Percentiles rank a stretch among this genome's conserved stretches.
These are phyloP conservation scores for Saccharata proteae DNA, from an alignment of 2,329 filamentous ascomycete genomes.

Conservation along the genomic window DNA sequence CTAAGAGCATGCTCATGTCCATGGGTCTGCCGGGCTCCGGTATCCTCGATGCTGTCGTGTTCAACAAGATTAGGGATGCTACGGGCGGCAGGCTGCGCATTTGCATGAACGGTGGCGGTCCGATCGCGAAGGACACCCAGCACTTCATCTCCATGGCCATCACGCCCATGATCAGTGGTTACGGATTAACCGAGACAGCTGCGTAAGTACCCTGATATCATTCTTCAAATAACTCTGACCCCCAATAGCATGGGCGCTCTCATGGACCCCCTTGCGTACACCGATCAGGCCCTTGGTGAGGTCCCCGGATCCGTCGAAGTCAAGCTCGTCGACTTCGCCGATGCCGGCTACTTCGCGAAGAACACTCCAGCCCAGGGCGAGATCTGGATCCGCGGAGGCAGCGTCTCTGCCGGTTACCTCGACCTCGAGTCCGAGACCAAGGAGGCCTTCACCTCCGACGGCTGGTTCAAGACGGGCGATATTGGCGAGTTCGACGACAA, in stretches of 20 bases:
- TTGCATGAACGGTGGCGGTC: constrained; percentile 88
- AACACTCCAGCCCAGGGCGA: constrained; percentile 77
- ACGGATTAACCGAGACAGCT: constrained; percentile 87
- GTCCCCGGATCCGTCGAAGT: constrained; percentile 67
- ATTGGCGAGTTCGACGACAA: constrained; percentile 77
- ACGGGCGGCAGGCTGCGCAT: constrained; percentile 83
- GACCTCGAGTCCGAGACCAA: constrained; percentile 75
- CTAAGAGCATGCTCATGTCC: constrained; percentile 49
- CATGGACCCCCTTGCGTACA: constrained; percentile 77
- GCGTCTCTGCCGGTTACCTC: constrained; percentile 69
- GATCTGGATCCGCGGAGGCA: constrained; percentile 72
- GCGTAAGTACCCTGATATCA: constrained; percentile 30
- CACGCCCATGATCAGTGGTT: constrained; percentile 87
- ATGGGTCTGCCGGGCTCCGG: constrained; percentile 52
- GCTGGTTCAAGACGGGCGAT: constrained; percentile 96
- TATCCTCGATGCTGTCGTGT: constrained; percentile 71
- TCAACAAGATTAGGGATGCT: constrained; percentile 80
- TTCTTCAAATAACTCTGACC: constrained; percentile 1
- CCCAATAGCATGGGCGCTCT: constrained; percentile 53
- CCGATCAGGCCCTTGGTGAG: constrained; percentile 63
- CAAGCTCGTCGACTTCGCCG: constrained; percentile 82
- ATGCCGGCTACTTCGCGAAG: constrained; percentile 72
- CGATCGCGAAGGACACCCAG: constrained; percentile 76
- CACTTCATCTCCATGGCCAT: constrained; percentile 86
- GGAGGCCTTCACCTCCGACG: constrained; percentile 65